A percentile compares a stretch with the other conserved stretches of the same genome.
phyloP scores from a whole-genome alignment of 2,329 filamentous ascomycete genomes.

The Monosporascus sp. region DNA sequence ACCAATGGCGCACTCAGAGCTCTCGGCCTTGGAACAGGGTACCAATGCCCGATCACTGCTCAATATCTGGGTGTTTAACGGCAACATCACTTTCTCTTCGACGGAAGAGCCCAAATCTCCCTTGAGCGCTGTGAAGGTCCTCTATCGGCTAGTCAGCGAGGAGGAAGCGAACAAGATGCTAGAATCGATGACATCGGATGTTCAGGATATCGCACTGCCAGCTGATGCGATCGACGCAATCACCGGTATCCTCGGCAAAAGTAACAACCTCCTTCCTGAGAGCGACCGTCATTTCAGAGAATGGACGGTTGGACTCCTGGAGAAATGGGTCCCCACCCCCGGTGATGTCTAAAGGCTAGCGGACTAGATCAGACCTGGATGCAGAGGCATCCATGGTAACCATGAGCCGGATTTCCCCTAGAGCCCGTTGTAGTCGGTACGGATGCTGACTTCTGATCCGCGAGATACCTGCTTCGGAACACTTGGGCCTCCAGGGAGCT shows the following conservation, averaged over 20 bases:
- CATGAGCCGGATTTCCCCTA: no score
- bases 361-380: no score
- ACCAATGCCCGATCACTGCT: slow-evolving; percentile 25
- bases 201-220: slow-evolving; percentile 56
- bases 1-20: neutral
- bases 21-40: neutral
- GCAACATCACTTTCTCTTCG: slow-evolving; percentile 48
- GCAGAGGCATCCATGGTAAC: no score
- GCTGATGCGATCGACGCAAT: slow-evolving; percentile 42
- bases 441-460: no score
- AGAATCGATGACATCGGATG: slow-evolving; percentile 46
- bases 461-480: no score
- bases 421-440: no score
- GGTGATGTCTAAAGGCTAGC: no score
- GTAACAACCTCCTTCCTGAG: slow-evolving; percentile 47
- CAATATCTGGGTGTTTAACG: slow-evolving; percentile 52
- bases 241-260: slow-evolving; percentile 37
- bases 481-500: no score
- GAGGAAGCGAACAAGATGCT: slow-evolving; percentile 43
- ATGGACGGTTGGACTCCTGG: slow-evolving; percentile 64
- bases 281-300: slow-evolving; percentile 53
- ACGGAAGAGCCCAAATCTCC: slow-evolving; percentile 24
- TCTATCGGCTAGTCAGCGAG: slow-evolving; percentile 41
- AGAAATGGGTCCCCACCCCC: slow-evolving; percentile 35
- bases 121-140: slow-evolving; percentile 45